phyloP scores from a whole-genome alignment of 1,284 basidiomycete species.

The Ganoderma multipileum region DNA sequence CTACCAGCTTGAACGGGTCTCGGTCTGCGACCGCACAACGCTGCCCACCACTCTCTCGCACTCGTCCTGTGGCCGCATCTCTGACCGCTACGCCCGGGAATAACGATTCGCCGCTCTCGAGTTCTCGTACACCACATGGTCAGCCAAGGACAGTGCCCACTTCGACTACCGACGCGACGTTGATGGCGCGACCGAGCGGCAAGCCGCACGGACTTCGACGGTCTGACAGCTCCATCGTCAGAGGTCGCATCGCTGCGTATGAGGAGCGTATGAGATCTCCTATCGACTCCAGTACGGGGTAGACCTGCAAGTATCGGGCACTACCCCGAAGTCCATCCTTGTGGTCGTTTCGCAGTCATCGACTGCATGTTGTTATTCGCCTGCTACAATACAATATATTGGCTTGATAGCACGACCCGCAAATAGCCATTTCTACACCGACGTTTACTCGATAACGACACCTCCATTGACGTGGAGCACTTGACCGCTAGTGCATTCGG shows the following conservation, averaged over 20 bases:
- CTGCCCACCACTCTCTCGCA: background rate
- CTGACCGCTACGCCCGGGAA: background rate
- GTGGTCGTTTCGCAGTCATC: too few relatives aligned
- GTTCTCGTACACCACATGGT: background rate
- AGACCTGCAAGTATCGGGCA: slow-evolving; percentile 1
- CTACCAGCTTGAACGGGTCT: background rate
- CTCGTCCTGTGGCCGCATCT: background rate
- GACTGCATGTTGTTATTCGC: background rate
- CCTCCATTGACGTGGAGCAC: slow-evolving; percentile 48
- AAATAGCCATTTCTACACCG: background rate
- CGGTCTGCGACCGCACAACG: background rate
- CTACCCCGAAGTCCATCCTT: background rate
- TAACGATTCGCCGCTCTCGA: background rate
- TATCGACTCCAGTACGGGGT: slow-evolving; percentile 17
- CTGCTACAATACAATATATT: background rate
- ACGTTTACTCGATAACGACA: slow-evolving; percentile 40
- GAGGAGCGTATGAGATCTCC: slow-evolving; percentile 31
- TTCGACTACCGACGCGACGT: background rate
- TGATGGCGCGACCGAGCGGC: slow-evolving; percentile 12
- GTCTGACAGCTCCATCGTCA: slow-evolving; percentile 27
- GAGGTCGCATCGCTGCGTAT: slow-evolving; percentile 34
- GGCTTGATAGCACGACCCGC: background rate
- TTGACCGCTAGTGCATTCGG: slow-evolving; percentile 40
- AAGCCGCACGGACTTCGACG: slow-evolving; percentile 15
- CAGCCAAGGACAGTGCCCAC: background rate